phyloP scores from a whole-genome alignment of 768 basidiomycete genomes.

The Auricularia cornea region DNA sequence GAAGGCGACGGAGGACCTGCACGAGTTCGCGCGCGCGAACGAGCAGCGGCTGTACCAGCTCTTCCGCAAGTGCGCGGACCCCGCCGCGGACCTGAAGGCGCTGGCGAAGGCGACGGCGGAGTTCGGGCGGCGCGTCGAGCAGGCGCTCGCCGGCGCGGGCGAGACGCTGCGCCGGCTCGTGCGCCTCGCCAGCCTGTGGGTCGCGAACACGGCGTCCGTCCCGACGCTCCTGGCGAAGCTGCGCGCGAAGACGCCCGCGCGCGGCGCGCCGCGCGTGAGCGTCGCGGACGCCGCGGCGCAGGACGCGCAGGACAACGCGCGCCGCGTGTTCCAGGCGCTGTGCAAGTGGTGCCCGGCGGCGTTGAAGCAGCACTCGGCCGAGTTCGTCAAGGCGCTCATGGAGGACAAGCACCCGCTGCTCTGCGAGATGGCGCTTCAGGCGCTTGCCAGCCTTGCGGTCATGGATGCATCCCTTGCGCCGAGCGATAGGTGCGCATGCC shows the following conservation, averaged over 20 bases:
- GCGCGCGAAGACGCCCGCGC: conserved; percentile 35
- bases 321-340: conserved; percentile 45
- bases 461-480: conserved; percentile 50
- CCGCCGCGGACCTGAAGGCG: conserved; percentile 73
- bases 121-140: conserved; percentile 67
- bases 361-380: conserved; percentile 64
- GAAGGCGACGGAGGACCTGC: conserved; percentile 71
- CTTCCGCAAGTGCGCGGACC: conserved; percentile 71
- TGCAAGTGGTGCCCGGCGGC: conserved; percentile 71
- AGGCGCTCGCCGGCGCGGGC: conserved; percentile 44
- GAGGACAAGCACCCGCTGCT: conserved; percentile 46
- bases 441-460: conserved; percentile 57
- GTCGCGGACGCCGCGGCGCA: conserved; percentile 28
- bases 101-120: conserved; percentile 60
- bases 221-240: conserved; percentile 61
- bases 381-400: conserved; percentile 64
- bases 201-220: conserved; percentile 80
- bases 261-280: conserved; percentile 21
- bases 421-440: conserved; percentile 66
- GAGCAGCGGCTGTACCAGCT: conserved; percentile 81
- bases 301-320: conserved; percentile 39
- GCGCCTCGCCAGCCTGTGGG: conserved; percentile 57
- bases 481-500: conserved; percentile 57
- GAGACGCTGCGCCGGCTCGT: conserved; percentile 65
- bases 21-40: conserved; percentile 78